Evolutionary conservation across 202 grass and related monocot species (phyloP).

Genomic region (Schoenoplectus triqueter): DNA sequence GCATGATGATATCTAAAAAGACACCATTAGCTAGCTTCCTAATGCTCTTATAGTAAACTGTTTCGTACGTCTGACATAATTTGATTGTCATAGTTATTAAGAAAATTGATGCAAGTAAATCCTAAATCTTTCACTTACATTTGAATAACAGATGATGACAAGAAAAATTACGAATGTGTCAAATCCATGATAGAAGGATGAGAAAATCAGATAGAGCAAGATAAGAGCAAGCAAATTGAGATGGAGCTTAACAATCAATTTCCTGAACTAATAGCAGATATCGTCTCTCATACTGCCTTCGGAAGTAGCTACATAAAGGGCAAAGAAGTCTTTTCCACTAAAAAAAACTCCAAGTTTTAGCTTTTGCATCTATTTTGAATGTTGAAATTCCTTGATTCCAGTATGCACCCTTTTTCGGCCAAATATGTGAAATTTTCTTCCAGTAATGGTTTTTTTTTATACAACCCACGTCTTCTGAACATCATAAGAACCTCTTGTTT

Average conservation of each 20-base stretch:
- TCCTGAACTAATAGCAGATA: conserved; percentile 46
- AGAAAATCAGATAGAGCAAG: no score
- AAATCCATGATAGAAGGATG: no score
- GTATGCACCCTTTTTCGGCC: conserved; percentile 32
- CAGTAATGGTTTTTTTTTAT: no score
- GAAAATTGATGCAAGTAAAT: not conserved
- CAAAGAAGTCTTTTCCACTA: conserved; percentile 47
- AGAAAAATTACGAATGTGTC: conserved; percentile 35
- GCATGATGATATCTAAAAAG: not conserved
- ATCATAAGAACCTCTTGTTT: no score
- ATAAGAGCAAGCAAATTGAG: not conserved
- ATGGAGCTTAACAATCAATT: conserved; percentile 44
- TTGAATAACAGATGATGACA: conserved; percentile 40
- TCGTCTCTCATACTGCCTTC: conserved; percentile 50
- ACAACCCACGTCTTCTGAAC: no score
- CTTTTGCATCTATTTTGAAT: conserved; percentile 31
- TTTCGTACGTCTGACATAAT: not conserved
- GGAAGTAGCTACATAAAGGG: conserved; percentile 45
- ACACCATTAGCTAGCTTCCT: not conserved
- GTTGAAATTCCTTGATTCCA: conserved; percentile 44
- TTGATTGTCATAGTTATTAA: not conserved
- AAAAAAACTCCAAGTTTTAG: conserved; percentile 36
- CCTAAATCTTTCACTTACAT: not conserved
- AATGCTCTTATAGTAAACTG: not conserved
- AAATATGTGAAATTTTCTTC: no score